Conservation (phyloP, 179 eudicot genomes). For the Gypsophila paniculata region DNA sequence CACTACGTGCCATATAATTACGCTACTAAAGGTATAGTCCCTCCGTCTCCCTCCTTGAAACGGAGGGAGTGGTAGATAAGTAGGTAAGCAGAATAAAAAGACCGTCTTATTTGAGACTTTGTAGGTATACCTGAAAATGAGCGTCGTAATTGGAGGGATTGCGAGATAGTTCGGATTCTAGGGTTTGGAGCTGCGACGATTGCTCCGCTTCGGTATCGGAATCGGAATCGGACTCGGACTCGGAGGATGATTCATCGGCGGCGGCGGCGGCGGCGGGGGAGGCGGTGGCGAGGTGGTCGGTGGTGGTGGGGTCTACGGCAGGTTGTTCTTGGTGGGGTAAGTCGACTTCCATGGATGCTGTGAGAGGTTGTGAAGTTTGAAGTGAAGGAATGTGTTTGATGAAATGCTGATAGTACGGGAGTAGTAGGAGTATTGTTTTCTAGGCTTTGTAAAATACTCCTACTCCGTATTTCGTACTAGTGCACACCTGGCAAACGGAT, state of each 20-base stretch:
- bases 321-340: neutral
- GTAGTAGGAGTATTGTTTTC: too few species aligned
- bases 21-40: too few species aligned
- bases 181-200: conserved; percentile 53
- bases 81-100: neutral
- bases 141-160: conserved; percentile 69
- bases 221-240: conserved; percentile 48
- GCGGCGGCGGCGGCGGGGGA: neutral
- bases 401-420: too few species aligned
- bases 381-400: too few species aligned
- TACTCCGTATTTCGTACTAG: too few species aligned
- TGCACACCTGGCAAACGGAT: too few species aligned
- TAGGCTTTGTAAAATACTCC: too few species aligned
- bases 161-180: conserved; percentile 55
- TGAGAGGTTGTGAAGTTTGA: neutral
- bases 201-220: conserved; percentile 54
- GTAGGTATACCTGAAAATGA: conserved; percentile 54
- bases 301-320: neutral
- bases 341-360: neutral
- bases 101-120: neutral
- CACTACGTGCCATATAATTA: too few species aligned
- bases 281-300: neutral
- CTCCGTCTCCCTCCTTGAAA: too few species aligned
- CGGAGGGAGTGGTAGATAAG: too few species aligned
- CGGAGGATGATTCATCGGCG: neutral